These are phyloP conservation scores for Solanum arcanum DNA, from an alignment of 257 asterid genomes.

Conservation along the genomic window DNA sequence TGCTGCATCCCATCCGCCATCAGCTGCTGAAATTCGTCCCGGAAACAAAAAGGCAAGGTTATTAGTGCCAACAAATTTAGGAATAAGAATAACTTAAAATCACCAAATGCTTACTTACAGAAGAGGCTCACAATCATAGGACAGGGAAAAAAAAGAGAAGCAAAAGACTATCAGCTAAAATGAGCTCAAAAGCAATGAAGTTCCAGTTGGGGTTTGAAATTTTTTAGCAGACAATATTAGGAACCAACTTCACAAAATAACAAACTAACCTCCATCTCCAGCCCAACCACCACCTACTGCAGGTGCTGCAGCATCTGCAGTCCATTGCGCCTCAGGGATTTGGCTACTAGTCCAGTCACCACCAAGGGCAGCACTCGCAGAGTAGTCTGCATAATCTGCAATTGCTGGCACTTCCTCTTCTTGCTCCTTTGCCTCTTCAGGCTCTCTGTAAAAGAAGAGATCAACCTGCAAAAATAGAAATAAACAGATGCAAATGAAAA, in stretches of 20 bases:
- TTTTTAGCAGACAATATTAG: neutral
- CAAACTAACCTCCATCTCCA: constrained; percentile 8
- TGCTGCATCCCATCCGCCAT: constrained; percentile 5
- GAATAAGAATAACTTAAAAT: neutral
- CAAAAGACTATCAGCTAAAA: neutral
- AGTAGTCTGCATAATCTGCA: constrained; percentile 3
- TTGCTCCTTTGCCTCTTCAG: constrained; percentile 16
- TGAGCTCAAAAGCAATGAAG: neutral
- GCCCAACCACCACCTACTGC: constrained; percentile 3
- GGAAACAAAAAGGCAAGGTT: neutral
- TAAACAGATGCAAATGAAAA: neutral
- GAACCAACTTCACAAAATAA: neutral
- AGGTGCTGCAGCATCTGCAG: neutral
- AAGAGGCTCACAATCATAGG: neutral
- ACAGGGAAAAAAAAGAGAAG: neutral
- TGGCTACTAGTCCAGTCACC: constrained; percentile 9
- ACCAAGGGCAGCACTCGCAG: constrained; percentile 1
- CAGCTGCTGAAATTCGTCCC: neutral
- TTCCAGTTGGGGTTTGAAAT: neutral
- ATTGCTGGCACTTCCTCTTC: constrained; percentile 5
- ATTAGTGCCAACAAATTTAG: neutral
- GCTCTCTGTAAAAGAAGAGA: constrained; percentile 16
- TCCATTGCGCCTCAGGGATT: constrained; percentile 9
- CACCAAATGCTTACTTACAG: neutral
- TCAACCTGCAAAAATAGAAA: constrained; percentile 1